These are phyloP conservation scores for Talaromyces liani DNA, from an alignment of 495 filamentous ascomycete genomes.

Conservation along the genomic window DNA sequence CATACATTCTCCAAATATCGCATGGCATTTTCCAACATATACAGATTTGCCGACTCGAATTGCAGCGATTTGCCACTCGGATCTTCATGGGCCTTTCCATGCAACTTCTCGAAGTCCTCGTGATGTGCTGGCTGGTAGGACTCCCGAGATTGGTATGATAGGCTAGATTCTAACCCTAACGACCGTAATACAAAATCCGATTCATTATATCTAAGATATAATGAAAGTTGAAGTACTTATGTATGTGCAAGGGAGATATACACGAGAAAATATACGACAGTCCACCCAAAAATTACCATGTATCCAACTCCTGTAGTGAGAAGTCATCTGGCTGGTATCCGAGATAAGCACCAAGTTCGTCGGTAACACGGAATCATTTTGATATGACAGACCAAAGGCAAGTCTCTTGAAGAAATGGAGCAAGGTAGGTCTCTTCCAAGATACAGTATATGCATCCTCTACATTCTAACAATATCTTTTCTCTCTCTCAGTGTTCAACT, in stretches of 20 bases:
- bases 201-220: background rate
- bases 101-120: too few species aligned
- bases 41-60: too few species aligned
- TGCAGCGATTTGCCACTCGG: too few species aligned
- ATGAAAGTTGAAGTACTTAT: background rate
- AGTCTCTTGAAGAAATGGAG: constrained; percentile 40
- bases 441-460: background rate
- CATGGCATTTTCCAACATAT: too few species aligned
- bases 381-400: constrained; percentile 37
- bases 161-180: too few species aligned
- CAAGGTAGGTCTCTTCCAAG: constrained; percentile 6
- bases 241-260: background rate
- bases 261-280: background rate
- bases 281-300: background rate
- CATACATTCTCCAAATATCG: too few species aligned
- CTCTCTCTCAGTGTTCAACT: constrained; percentile 25
- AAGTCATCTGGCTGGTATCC: background rate
- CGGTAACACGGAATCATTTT: constrained; percentile 25
- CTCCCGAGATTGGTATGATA: too few species aligned
- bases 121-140: too few species aligned
- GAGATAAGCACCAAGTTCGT: background rate
- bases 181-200: background rate
- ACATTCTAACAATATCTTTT: background rate
- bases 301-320: background rate
- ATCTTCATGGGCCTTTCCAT: too few species aligned